phyloP scores from a whole-genome alignment of 2,329 filamentous ascomycete genomes.

The Pseudofabraea citricarpa region DNA sequence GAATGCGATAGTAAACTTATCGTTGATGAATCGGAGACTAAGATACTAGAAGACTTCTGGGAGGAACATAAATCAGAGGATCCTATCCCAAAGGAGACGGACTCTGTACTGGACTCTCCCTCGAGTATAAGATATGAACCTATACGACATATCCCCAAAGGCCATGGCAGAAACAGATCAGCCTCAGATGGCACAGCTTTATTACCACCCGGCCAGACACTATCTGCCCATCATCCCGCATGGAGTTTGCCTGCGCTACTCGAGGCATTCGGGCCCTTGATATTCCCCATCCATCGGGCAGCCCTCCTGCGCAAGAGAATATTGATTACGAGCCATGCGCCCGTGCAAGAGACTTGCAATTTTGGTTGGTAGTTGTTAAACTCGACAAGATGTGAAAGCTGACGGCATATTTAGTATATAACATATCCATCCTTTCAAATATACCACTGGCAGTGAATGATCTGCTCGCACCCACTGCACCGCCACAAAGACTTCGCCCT shows the following conservation, averaged over 20 bases:
- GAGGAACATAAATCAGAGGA: constrained; percentile 45
- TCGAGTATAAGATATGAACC: constrained; percentile 40
- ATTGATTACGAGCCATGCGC: constrained; percentile 78
- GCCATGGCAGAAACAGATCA: constrained; percentile 52
- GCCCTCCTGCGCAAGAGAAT: constrained; percentile 84
- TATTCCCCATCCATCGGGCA: constrained; percentile 87
- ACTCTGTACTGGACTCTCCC: constrained; percentile 28
- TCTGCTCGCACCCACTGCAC: constrained; percentile 57
- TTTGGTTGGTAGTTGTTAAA: constrained; percentile 82
- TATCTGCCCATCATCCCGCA: constrained; percentile 80
- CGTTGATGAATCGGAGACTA: constrained; percentile 56
- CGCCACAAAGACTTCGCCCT: constrained; percentile 65
- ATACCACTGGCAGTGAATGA: constrained; percentile 72
- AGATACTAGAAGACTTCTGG: constrained; percentile 78
- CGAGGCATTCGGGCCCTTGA: constrained; percentile 80
- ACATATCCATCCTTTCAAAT: constrained; percentile 87
- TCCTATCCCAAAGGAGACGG: constrained; percentile 13
- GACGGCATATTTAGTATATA: no score
- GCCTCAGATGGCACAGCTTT: constrained; percentile 57
- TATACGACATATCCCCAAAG: constrained; percentile 28
- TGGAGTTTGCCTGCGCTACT: constrained; percentile 74
- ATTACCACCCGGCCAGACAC: constrained; percentile 55
- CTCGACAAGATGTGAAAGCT: no score
- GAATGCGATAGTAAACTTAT: constrained; percentile 49
- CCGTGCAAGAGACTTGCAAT: constrained; percentile 80